Conservation (phyloP, 345 rosid species). For the Arabidopsis suecica region DNA sequence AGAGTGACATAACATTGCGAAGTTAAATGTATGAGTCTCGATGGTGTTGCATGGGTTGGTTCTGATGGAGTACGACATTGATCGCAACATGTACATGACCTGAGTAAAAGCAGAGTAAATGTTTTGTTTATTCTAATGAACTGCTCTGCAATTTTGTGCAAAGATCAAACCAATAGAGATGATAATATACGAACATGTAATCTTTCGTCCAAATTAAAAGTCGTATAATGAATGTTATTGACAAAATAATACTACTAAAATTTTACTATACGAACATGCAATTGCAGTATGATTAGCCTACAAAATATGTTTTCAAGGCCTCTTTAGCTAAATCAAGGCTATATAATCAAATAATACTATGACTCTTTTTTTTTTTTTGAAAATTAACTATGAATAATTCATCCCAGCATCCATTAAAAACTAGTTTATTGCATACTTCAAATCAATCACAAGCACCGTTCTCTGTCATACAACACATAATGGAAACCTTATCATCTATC, state of each 20-base stretch:
- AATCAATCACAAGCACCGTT: slow-evolving; percentile 20
- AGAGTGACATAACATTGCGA: slow-evolving; percentile 29
- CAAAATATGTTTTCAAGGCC: not conserved
- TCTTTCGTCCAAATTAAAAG: not conserved
- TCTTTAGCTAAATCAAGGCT: not conserved
- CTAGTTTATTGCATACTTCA: slow-evolving; percentile 14
- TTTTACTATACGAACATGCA: too few species aligned
- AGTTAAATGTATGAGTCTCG: slow-evolving; percentile 21
- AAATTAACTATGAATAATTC: not conserved
- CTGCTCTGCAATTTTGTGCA: not conserved
- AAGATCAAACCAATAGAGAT: not conserved
- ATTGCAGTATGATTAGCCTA: not conserved
- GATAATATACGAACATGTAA: not conserved
- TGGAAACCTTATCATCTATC: slow-evolving; percentile 18
- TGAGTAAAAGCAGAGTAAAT: not conserved
- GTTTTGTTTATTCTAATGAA: not conserved
- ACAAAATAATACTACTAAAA: not conserved
- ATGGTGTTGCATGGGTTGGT: not conserved
- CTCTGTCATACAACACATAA: slow-evolving; percentile 23
- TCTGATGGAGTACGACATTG: slow-evolving; percentile 13
- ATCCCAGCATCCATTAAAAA: slow-evolving; percentile 14
- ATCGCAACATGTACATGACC: not conserved
- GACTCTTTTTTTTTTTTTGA: too few species aligned
- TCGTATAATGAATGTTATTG: not conserved
- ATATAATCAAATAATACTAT: not conserved